Percentiles rank a stretch among this genome's conserved stretches.
These are phyloP conservation scores for Fusarium annulatum DNA, from an alignment of 2,329 filamentous ascomycete genomes.

Conservation along the genomic window DNA sequence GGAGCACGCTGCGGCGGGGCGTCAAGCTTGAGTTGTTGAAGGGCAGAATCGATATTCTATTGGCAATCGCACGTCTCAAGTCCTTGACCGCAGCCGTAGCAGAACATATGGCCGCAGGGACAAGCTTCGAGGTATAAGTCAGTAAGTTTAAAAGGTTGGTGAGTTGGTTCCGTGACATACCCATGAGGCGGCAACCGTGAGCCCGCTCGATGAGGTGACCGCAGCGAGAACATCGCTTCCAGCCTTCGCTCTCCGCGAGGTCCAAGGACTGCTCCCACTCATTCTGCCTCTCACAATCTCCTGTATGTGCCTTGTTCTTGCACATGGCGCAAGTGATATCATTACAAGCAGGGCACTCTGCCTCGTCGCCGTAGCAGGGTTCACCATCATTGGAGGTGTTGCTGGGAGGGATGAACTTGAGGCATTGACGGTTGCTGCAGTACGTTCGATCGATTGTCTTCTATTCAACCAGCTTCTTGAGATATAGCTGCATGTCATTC, in stretches of 20 bases:
- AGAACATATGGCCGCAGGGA: constrained; percentile 58
- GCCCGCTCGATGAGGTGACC: constrained; percentile 58
- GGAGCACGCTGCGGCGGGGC: not conserved
- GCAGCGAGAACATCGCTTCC: constrained; percentile 62
- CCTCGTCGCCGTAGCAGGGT: not conserved
- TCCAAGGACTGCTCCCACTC: constrained; percentile 53
- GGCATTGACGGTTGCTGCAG: constrained; percentile 58
- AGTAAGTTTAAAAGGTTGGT: not conserved
- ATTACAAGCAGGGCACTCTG: not conserved
- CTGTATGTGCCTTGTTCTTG: constrained; percentile 58
- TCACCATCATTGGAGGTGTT: not conserved
- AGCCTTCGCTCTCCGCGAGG: constrained; percentile 55
- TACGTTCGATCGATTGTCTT: constrained; percentile 57
- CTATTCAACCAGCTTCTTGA: not conserved
- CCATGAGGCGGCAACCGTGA: constrained; percentile 66
- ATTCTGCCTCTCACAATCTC: constrained; percentile 59
- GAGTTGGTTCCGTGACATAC: constrained; percentile 51
- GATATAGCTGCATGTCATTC: not conserved
- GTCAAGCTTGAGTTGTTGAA: not conserved
- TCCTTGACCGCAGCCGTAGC: constrained; percentile 56
- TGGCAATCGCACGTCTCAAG: fast-evolving
- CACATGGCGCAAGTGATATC: constrained; percentile 58
- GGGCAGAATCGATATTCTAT: constrained; percentile 42
- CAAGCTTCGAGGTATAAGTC: constrained; percentile 51
- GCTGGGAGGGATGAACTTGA: constrained; percentile 56